These are phyloP conservation scores for Nothopassalora personata DNA, from an alignment of 2,329 filamentous ascomycete species.

Conservation along the genomic window DNA sequence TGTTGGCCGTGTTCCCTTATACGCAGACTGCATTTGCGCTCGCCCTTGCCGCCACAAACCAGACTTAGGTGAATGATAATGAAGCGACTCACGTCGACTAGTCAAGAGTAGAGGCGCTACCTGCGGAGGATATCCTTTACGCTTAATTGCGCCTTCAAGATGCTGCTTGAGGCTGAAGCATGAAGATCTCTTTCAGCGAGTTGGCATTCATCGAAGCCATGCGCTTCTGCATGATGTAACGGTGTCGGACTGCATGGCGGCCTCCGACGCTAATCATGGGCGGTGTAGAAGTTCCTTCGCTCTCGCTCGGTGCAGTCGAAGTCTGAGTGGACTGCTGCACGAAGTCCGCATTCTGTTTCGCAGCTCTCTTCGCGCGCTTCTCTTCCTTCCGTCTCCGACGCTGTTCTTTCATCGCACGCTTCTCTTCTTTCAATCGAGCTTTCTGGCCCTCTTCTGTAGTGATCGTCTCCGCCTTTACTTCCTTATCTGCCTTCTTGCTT, in stretches of 20 bases:
- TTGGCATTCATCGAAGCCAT: constrained; percentile 74
- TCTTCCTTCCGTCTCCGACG: constrained; percentile 47
- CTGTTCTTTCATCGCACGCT: constrained; percentile 41
- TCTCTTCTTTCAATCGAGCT: constrained; percentile 41
- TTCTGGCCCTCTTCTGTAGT: constrained; percentile 22
- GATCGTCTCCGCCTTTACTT: constrained; percentile 18
- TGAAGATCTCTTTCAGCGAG: constrained; percentile 79
- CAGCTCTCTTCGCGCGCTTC: constrained; percentile 43
- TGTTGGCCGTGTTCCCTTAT: neutral
- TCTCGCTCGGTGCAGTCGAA: constrained; percentile 13
- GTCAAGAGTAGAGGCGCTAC: neutral
- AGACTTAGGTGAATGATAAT: neutral
- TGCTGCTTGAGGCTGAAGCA: constrained; percentile 51
- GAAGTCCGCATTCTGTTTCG: constrained; percentile 39
- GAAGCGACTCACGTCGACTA: neutral
- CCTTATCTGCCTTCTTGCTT: constrained; percentile 14
- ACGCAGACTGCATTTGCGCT: neutral
- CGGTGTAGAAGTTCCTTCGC: constrained; percentile 30
- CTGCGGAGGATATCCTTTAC: neutral
- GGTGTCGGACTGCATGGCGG: constrained; percentile 68
- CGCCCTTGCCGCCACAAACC: neutral
- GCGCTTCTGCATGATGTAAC: constrained; percentile 84
- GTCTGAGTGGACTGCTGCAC: constrained; percentile 27
- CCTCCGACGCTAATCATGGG: constrained; percentile 24
- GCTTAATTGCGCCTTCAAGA: constrained; percentile 4